Conservation (phyloP, 768 basidiomycete genomes). For the Symmetrospora coprosmae region DNA sequence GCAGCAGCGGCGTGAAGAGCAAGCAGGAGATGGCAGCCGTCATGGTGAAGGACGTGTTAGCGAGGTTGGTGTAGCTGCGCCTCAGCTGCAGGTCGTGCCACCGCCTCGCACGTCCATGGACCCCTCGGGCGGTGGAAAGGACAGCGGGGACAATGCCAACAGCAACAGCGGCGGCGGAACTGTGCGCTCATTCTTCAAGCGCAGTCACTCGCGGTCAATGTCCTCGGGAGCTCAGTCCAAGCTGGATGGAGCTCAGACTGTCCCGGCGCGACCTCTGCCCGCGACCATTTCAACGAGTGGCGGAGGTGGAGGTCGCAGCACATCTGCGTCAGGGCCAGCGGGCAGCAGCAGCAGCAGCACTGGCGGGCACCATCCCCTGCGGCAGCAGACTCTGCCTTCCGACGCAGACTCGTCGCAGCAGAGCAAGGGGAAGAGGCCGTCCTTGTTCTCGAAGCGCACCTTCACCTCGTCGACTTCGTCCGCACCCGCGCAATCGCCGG, state of each 20-base stretch:
- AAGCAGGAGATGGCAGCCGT: background rate
- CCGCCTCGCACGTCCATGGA: too few species aligned
- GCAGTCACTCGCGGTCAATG: background rate
- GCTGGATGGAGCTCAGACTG: background rate
- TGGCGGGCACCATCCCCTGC: conserved; percentile 5
- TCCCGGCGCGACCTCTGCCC: background rate
- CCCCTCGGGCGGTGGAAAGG: too few species aligned
- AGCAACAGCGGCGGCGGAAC: too few species aligned
- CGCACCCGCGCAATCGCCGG: background rate
- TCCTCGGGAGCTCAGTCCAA: background rate
- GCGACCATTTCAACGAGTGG: background rate
- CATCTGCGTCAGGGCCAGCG: too few species aligned
- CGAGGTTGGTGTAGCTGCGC: background rate
- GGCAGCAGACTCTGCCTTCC: conserved; percentile 12
- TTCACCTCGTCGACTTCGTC: background rate
- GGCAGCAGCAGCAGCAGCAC: too few species aligned
- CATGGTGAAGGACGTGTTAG: background rate
- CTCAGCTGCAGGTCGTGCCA: too few species aligned
- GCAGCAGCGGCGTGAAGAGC: background rate
- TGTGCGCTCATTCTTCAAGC: background rate
- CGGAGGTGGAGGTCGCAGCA: background rate
- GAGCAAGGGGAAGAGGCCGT: background rate
- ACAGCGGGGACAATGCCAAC: too few species aligned
- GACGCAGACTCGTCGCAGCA: background rate
- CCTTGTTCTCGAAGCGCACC: background rate